A percentile compares a stretch with the other conserved stretches of the same genome.
These are phyloP conservation scores for Biscogniauxia sp. DNA, from an alignment of 2,329 filamentous ascomycete genomes.

Conservation along the genomic window DNA sequence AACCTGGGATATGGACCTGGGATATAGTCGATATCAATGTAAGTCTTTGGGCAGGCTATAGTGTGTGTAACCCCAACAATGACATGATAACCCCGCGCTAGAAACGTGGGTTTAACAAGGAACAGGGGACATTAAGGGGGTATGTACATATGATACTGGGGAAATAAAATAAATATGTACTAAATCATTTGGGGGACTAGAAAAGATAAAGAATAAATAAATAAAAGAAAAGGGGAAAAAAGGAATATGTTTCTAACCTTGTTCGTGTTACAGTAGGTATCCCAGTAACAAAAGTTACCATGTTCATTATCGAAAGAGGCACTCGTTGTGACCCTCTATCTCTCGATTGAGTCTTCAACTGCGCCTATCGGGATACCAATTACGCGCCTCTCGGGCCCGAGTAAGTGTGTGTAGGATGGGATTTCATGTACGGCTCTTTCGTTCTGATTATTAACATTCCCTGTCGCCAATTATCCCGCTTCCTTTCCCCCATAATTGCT, in stretches of 20 bases:
- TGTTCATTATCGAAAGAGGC: neutral
- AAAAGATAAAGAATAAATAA: too few species aligned
- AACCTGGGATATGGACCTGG: neutral
- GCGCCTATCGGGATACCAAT: neutral
- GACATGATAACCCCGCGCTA: neutral
- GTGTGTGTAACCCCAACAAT: neutral
- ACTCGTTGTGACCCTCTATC: neutral
- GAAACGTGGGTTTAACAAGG: neutral
- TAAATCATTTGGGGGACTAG: too few species aligned
- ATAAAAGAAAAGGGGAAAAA: too few species aligned
- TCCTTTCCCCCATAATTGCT: too few species aligned
- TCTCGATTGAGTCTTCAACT: neutral
- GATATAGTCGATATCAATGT: neutral
- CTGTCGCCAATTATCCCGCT: neutral
- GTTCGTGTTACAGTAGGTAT: too few species aligned
- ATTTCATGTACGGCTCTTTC: neutral
- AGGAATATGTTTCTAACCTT: too few species aligned
- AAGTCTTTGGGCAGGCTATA: too few species aligned
- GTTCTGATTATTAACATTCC: neutral
- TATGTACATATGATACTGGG: too few species aligned
- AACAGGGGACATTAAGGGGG: neutral
- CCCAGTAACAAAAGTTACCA: neutral
- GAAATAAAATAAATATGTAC: too few species aligned
- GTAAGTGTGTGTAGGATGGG: neutral
- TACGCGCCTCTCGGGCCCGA: neutral